Percentiles rank a stretch among this genome's conserved stretches.
These are phyloP conservation scores for Globisporangium megalacanthum DNA, from an alignment of 352 stramenopile genomes.

Conservation along the genomic window DNA sequence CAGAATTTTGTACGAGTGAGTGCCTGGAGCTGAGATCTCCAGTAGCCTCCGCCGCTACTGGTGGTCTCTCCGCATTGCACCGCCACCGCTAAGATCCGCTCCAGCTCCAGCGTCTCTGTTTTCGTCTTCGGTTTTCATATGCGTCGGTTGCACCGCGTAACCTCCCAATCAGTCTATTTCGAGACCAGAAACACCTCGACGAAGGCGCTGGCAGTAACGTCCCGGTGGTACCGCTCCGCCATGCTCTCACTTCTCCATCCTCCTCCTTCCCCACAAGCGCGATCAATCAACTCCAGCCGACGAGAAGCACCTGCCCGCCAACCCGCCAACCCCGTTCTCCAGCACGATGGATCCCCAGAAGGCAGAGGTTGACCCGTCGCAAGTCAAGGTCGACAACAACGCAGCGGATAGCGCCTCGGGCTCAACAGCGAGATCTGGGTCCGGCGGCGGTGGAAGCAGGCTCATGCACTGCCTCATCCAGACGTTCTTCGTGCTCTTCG, in stretches of 20 bases:
- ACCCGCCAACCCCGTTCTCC: not conserved
- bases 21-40: too few species aligned
- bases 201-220: too few species aligned
- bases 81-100: too few species aligned
- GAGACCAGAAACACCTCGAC: too few species aligned
- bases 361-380: slow-evolving; percentile 26
- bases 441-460: not conserved
- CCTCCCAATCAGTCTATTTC: too few species aligned
- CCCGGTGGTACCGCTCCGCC: too few species aligned
- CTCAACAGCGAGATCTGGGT: not conserved
- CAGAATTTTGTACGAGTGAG: too few species aligned
- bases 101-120: too few species aligned
- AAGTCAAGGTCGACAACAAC: slow-evolving; percentile 40
- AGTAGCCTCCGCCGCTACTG: too few species aligned
- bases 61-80: too few species aligned
- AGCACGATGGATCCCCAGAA: slow-evolving; percentile 23
- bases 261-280: not conserved
- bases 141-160: too few species aligned
- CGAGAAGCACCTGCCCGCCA: not conserved
- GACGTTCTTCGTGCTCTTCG: slow-evolving; percentile 41
- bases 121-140: too few species aligned
- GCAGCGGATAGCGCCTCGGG: not conserved
- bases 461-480: slow-evolving; percentile 19
- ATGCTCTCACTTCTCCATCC: not conserved
- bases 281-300: not conserved